These are phyloP conservation scores for Tetraselmis chui DNA, from an alignment of 139 green algal genomes.

Conservation along the genomic window DNA sequence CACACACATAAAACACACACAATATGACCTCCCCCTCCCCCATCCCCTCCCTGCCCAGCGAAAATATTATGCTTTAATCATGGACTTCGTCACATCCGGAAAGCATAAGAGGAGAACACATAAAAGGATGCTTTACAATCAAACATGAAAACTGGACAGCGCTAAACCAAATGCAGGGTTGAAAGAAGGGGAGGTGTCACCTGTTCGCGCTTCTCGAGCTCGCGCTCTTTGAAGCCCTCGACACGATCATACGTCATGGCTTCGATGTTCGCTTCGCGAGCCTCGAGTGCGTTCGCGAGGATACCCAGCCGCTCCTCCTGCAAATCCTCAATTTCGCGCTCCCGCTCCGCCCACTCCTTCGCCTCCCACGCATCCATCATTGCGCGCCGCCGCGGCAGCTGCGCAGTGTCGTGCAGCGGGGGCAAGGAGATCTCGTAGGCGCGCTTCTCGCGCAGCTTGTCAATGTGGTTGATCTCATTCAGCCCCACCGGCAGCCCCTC, in stretches of 20 bases:
- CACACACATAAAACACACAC: too few relatives aligned
- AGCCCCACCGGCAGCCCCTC: slow-evolving; percentile 52
- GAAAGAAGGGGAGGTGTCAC: slow-evolving; percentile 24
- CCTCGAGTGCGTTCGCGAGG: slow-evolving; percentile 38
- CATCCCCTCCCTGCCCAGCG: too few relatives aligned
- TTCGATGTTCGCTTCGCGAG: not conserved
- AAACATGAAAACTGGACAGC: too few relatives aligned
- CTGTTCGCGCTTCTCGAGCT: slow-evolving; percentile 34
- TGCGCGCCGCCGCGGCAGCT: slow-evolving; percentile 55
- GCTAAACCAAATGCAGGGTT: too few relatives aligned
- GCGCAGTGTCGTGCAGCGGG: slow-evolving; percentile 43
- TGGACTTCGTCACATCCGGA: too few relatives aligned
- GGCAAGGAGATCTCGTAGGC: slow-evolving; percentile 70
- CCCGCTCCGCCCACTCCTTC: slow-evolving; percentile 63
- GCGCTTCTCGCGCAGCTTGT: slow-evolving; percentile 66
- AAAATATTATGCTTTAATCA: too few relatives aligned
- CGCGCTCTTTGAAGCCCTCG: slow-evolving; percentile 19
- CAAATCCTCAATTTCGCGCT: slow-evolving; percentile 53
- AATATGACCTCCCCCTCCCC: too few relatives aligned
- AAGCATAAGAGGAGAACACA: too few relatives aligned
- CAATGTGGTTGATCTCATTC: slow-evolving; percentile 44
- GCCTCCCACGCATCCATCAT: slow-evolving; percentile 77
- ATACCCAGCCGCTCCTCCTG: slow-evolving; percentile 61
- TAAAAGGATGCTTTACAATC: too few relatives aligned
- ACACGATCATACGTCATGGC: slow-evolving; percentile 33